Percentiles rank a stretch among this genome's conserved stretches.
Conservation (phyloP, 108 stramenopile species). For the Cyclotella choctawhatcheeana region DNA sequence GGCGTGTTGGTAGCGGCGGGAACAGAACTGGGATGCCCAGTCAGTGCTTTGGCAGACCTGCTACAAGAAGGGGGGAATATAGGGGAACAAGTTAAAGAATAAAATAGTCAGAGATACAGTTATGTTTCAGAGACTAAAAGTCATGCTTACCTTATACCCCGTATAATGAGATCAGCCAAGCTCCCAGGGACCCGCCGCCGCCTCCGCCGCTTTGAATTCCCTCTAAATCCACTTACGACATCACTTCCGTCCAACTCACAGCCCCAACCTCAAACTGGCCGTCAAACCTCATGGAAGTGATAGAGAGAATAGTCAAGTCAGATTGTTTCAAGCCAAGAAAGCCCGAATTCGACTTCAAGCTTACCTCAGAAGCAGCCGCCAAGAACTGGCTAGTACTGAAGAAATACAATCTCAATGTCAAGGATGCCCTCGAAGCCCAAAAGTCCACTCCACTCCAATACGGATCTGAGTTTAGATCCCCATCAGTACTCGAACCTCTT, state of each 20-base stretch:
- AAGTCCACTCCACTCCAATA: background rate
- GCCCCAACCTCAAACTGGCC: background rate
- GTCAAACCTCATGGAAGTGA: constrained; percentile 2
- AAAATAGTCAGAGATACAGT: too few relatives aligned
- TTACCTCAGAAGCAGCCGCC: constrained; percentile 1
- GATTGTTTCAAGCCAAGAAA: background rate
- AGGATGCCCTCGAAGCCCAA: constrained; percentile 5
- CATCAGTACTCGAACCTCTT: background rate
- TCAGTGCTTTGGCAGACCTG: too few relatives aligned
- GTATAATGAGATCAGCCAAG: too few relatives aligned
- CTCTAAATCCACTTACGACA: background rate
- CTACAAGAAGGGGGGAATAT: background rate
- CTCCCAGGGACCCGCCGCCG: too few relatives aligned
- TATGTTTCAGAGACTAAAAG: too few relatives aligned
- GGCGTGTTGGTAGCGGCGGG: background rate
- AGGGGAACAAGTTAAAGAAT: too few relatives aligned
- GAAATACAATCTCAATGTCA: constrained; percentile 8
- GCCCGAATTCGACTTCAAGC: constrained; percentile 12
- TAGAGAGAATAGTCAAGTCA: too few relatives aligned
- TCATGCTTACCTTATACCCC: too few relatives aligned
- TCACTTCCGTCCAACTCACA: background rate
- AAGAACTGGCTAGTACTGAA: constrained; percentile 10
- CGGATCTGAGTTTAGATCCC: constrained; percentile 10
- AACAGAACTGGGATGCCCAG: background rate
- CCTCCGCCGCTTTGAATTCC: background rate